phyloP scores from a whole-genome alignment of 805 yeast species.

The Myxozyma geophila region DNA sequence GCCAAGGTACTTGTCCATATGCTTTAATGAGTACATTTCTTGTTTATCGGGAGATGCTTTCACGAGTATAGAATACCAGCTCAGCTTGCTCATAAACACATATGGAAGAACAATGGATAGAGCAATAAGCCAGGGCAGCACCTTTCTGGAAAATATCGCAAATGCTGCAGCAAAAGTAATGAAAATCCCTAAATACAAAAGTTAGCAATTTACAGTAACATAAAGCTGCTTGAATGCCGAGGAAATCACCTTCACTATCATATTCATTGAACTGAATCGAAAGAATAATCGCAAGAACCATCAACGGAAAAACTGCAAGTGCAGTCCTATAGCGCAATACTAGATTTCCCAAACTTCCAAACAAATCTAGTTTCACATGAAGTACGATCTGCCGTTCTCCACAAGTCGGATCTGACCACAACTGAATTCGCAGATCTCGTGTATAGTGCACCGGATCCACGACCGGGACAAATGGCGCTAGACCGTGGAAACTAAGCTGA shows the following conservation, averaged over 20 bases:
- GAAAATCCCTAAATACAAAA: slow-evolving; percentile 17
- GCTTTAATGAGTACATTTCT: not conserved
- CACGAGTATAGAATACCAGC: slow-evolving; percentile 32
- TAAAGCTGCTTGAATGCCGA: not conserved
- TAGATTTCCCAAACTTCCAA: slow-evolving; percentile 66
- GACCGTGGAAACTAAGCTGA: slow-evolving; percentile 58
- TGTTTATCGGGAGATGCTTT: slow-evolving; percentile 42
- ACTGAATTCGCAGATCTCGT: slow-evolving; percentile 40
- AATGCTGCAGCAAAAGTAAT: slow-evolving; percentile 30
- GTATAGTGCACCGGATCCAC: slow-evolving; percentile 7
- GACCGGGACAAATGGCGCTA: slow-evolving; percentile 69
- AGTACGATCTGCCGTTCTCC: slow-evolving; percentile 22
- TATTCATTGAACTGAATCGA: slow-evolving; percentile 60
- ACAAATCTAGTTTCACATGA: slow-evolving; percentile 55
- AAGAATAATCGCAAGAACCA: slow-evolving; percentile 57
- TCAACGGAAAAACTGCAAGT: slow-evolving; percentile 69
- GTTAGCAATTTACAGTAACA: not conserved
- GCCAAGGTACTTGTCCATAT: slow-evolving; percentile 70
- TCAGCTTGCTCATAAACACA: not conserved
- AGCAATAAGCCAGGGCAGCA: slow-evolving; percentile 32
- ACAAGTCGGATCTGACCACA: slow-evolving; percentile 42
- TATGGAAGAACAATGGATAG: not conserved
- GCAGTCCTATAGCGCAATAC: slow-evolving; percentile 79
- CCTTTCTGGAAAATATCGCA: slow-evolving; percentile 43
- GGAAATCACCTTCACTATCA: slow-evolving; percentile 36